Conservation (phyloP, 1,139 yeast species). For the Lodderomyces elongisporus region DNA sequence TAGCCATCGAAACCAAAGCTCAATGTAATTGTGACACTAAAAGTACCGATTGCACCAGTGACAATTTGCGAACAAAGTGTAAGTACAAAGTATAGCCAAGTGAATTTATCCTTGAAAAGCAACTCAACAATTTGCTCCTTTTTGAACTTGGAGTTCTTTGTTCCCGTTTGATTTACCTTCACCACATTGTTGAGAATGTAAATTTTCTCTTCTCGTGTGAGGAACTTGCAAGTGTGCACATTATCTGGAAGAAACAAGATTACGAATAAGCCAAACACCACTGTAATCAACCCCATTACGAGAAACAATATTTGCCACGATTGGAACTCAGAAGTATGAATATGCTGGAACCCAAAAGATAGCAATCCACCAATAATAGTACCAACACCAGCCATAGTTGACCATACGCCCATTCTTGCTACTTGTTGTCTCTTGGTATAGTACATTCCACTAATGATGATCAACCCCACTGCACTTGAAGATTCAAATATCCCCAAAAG, state of each 20-base stretch:
- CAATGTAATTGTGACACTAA: constrained; percentile 35
- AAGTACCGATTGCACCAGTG: constrained; percentile 38
- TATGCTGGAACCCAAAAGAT: constrained; percentile 40
- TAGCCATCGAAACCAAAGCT: constrained; percentile 31
- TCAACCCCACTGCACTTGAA: constrained; percentile 42
- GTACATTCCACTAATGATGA: constrained; percentile 39
- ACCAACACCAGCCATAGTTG: constrained; percentile 36
- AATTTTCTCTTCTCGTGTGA: constrained; percentile 24
- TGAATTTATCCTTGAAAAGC: constrained; percentile 27
- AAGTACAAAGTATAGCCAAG: constrained; percentile 34
- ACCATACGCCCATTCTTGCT: constrained; percentile 33
- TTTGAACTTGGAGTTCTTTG: constrained; percentile 25
- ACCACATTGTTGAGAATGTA: constrained; percentile 27
- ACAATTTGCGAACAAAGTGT: constrained; percentile 35
- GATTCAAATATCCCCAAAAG: constrained; percentile 40
- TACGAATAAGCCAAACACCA: constrained; percentile 26
- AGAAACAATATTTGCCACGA: constrained; percentile 40
- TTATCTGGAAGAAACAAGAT: constrained; percentile 28
- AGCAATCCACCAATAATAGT: constrained; percentile 38
- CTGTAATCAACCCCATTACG: constrained; percentile 33
- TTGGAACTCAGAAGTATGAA: constrained; percentile 20
- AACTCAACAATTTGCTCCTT: constrained; percentile 26
- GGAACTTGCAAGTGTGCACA: constrained; percentile 27
- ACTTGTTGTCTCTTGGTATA: constrained; percentile 36
- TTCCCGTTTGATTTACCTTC: constrained; percentile 29